Conservation (phyloP, 2,329 filamentous ascomycete species). For the Aspergillus arachidicola region DNA sequence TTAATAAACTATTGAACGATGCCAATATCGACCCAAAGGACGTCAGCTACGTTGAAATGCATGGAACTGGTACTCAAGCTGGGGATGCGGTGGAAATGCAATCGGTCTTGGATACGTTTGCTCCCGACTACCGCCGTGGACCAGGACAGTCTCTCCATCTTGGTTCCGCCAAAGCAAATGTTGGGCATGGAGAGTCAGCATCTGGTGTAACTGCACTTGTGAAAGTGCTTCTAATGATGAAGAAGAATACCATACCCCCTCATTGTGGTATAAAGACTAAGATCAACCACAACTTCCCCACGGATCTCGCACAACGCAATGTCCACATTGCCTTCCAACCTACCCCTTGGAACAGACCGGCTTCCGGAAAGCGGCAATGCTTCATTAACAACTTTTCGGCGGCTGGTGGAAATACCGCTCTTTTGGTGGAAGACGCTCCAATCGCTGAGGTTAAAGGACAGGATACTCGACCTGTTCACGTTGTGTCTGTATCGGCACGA, state of each 20-base stretch:
- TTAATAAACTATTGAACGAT: slow-evolving; percentile 66
- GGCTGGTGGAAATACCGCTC: slow-evolving; percentile 71
- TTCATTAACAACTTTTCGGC: slow-evolving; percentile 71
- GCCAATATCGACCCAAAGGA: slow-evolving; percentile 76
- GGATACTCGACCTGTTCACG: slow-evolving; percentile 59
- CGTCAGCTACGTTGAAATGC: slow-evolving; percentile 84
- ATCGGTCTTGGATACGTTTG: slow-evolving; percentile 69
- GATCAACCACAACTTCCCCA: slow-evolving; percentile 52
- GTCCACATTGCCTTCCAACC: slow-evolving; percentile 51
- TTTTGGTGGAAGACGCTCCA: slow-evolving; percentile 66
- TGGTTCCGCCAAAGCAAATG: slow-evolving; percentile 66
- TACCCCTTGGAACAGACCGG: slow-evolving; percentile 39
- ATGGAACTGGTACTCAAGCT: slow-evolving; percentile 84
- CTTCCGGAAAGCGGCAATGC: slow-evolving; percentile 41
- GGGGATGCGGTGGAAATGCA: slow-evolving; percentile 80
- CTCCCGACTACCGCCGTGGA: slow-evolving; percentile 49
- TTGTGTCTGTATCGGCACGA: slow-evolving; percentile 60
- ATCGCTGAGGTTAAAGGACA: slow-evolving; percentile 25
- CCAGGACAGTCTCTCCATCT: slow-evolving; percentile 57
- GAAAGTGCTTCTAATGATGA: slow-evolving; percentile 43
- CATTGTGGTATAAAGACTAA: slow-evolving; percentile 42
- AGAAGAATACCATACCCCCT: slow-evolving; percentile 35
- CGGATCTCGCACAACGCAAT: slow-evolving; percentile 47
- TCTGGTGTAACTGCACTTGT: slow-evolving; percentile 52
- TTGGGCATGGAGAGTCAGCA: slow-evolving; percentile 65